Base-by-base conservation (phyloP, 2,329 filamentous ascomycete species). In the Ceratocystis harringtonii region DNA sequence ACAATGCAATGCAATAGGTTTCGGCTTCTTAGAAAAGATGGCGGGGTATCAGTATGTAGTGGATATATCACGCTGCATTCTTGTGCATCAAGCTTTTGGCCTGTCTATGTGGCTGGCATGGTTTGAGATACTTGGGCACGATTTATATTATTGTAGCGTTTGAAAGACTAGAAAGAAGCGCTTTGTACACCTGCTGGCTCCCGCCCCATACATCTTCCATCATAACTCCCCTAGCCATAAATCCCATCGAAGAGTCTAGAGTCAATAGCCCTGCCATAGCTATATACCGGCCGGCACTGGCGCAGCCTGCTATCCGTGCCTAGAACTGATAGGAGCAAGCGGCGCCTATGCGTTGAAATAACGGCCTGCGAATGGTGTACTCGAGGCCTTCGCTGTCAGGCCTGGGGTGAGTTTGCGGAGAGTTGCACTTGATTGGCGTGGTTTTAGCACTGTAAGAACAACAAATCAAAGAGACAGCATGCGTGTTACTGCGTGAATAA, bases 271-370 rank as follows among this genome's bases (percentile, higher is more conserved):
- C 58, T 19, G 69, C 17, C 63, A 66, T 69, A 6, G 70, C 70
- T 6, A 67, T 67, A 1, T 67, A 1, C 61, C 66, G 52, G 73
- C 73, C 22, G 73, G 64, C 10, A 68, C 68, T 12, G 68, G 64
- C 32, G 71, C 72, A 48, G 73, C 68, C 41, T 70, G 69, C 45
- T 70, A 69, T 41, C 74, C 72, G 32, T 73, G 66, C 74, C 74
- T 10, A 75, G 17, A 69, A 66, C 68, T 72, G 71, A 1, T 71
- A 68, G 10, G 75, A 69, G 7, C 69, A 67, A 63, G 75, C 66
- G 32, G 65, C 69, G 36, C 73, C 72, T 43, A 75, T 67, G n/a
- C 72, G 71, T 71, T 75, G 72, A 69, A 72, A 71, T 64, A 74
- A 74, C 30, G 75, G 65, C 68, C 75, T 74, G 58, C 61, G 57